A percentile compares a stretch with the other conserved stretches of the same genome.
These are phyloP conservation scores for Camelina hispida DNA, from an alignment of 345 rosid species.

Conservation along the genomic window DNA sequence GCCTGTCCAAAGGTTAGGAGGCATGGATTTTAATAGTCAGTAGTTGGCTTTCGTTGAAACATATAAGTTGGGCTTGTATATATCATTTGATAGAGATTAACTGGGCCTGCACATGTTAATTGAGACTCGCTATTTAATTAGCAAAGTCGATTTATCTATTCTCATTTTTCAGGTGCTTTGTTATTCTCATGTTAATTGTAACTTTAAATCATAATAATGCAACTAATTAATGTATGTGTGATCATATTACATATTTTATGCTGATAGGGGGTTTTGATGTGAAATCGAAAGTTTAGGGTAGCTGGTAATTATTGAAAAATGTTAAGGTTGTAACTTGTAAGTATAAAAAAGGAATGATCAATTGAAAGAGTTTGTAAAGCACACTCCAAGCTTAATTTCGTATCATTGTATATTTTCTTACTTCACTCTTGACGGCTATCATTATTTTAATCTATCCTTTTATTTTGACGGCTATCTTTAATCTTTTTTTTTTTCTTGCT, in stretches of 20 bases:
- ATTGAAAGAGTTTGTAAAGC: not conserved
- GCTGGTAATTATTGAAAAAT: not conserved
- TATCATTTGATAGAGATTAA: not conserved
- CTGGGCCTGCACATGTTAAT: not conserved
- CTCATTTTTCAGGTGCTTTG: not conserved
- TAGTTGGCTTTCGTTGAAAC: not conserved
- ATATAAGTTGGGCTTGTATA: not conserved
- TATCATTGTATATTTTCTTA: not conserved
- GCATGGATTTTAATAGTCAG: not conserved
- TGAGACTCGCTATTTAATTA: not conserved
- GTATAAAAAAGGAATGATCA: not conserved
- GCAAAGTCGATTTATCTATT: not conserved
- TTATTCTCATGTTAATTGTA: not conserved
- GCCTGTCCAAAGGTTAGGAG: too few relatives aligned
- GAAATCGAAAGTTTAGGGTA: not conserved
- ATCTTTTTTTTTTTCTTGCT: not conserved
- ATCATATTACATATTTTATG: too few relatives aligned
- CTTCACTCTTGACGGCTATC: not conserved
- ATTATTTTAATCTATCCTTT: not conserved
- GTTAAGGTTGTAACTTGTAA: not conserved
- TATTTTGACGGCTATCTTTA: not conserved
- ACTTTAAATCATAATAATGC: not conserved
- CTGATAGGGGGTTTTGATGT: too few relatives aligned
- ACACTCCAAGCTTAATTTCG: not conserved
- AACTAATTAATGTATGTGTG: not conserved